A percentile compares a stretch with the other conserved stretches of the same genome.
phyloP scores from a whole-genome alignment of 345 rosid species.

The Excoecaria cochinchinensis region DNA sequence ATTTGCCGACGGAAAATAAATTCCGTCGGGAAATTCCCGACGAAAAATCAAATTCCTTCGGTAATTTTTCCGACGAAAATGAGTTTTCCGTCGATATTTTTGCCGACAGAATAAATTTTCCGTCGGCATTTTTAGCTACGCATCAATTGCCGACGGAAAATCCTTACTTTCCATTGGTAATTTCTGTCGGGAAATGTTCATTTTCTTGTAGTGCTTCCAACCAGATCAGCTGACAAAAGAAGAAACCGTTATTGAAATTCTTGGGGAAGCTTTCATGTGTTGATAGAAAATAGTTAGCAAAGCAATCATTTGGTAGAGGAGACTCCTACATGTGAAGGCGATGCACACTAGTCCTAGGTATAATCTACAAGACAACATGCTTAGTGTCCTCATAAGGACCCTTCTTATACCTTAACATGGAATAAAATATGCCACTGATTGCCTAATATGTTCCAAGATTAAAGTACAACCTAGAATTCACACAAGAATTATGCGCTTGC shows the following conservation, averaged over 20 bases:
- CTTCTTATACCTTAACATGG: background rate
- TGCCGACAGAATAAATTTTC: too few species aligned
- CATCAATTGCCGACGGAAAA: too few species aligned
- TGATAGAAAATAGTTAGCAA: background rate
- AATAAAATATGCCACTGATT: background rate
- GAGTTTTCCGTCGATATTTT: too few species aligned
- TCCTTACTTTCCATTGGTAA: too few species aligned
- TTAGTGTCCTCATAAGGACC: background rate
- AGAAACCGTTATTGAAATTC: slow-evolving; percentile 73
- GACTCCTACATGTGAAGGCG: background rate
- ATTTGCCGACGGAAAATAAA: too few species aligned
- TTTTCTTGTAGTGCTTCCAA: too few species aligned
- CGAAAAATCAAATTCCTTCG: too few species aligned
- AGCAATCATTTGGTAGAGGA: background rate
- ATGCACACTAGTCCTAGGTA: background rate
- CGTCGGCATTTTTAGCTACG: too few species aligned
- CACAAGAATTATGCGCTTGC: background rate
- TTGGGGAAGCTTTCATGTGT: slow-evolving; percentile 60
- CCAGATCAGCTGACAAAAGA: slow-evolving; percentile 71
- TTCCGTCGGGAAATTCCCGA: too few species aligned
- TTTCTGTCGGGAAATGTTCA: too few species aligned
- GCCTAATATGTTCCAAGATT: background rate
- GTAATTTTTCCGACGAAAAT: too few species aligned
- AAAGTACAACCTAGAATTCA: background rate
- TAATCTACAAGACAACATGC: too few species aligned